Evolutionary conservation across 202 grass and related monocot genomes (phyloP).

Genomic region (Hordeum pubiflorum): DNA sequence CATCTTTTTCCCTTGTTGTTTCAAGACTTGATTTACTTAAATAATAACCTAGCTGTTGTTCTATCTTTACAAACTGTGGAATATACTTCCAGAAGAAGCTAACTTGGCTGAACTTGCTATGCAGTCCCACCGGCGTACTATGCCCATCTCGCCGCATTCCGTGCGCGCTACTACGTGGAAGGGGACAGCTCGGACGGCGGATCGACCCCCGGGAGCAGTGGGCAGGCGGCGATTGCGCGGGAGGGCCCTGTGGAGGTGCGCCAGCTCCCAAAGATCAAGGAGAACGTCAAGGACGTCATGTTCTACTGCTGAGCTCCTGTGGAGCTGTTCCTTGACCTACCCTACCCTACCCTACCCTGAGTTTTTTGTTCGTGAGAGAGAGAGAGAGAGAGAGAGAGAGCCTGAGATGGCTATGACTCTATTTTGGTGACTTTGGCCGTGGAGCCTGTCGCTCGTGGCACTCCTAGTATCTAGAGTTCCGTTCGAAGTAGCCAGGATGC

Average conservation of each 20-base stretch:
- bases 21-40: not conserved
- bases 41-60: not conserved
- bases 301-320: constrained; percentile 63
- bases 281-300: constrained; percentile 81
- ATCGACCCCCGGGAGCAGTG: constrained; percentile 32
- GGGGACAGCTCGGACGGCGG: constrained; percentile 45
- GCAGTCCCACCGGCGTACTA: constrained; percentile 82
- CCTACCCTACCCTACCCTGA: not conserved
- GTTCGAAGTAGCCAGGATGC: constrained; percentile 20
- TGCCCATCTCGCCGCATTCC: constrained; percentile 69
- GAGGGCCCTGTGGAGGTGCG: constrained; percentile 46
- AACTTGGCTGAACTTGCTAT: not conserved
- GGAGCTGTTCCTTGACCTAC: not conserved
- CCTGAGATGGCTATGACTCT: not conserved
- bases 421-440: not conserved
- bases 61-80: not conserved
- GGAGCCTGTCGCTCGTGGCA: not conserved
- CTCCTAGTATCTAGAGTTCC: not conserved
- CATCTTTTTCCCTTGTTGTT: not conserved
- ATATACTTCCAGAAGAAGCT: not conserved
- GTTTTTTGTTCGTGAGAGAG: not conserved
- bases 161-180: constrained; percentile 67
- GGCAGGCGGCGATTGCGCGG: constrained; percentile 19
- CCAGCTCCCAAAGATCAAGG: constrained; percentile 62
- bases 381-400: not conserved